Conservation (phyloP, 2,329 filamentous ascomycete species). For the Aspergillus carbonarius region DNA sequence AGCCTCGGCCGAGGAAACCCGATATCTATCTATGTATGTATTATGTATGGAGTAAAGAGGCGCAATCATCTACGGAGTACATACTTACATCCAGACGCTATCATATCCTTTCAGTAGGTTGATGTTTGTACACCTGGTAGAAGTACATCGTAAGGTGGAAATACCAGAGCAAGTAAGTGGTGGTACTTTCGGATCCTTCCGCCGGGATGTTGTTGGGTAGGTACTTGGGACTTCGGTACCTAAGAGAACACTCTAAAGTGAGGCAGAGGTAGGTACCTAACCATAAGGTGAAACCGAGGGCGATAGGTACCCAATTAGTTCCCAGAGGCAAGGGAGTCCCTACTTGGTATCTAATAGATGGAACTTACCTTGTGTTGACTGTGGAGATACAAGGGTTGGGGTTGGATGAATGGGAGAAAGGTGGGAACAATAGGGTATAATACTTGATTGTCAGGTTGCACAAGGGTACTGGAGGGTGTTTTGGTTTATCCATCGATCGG, state of each 20-base stretch:
- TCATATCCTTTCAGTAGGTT: neutral
- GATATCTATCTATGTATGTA: neutral
- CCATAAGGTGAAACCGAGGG: neutral
- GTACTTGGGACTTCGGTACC: neutral
- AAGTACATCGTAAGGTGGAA: neutral
- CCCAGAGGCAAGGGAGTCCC: neutral
- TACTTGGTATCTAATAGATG: neutral
- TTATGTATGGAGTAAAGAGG: neutral
- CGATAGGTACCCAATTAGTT: neutral
- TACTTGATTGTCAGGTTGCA: neutral
- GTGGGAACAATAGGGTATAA: neutral
- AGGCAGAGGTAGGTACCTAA: slow-evolving; percentile 2
- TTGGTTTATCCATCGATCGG: neutral
- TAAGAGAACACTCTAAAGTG: neutral
- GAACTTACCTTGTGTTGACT: neutral
- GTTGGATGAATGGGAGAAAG: neutral
- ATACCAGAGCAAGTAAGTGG: neutral
- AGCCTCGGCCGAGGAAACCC: neutral
- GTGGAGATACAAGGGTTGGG: neutral
- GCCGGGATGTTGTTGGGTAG: neutral
- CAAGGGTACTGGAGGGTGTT: neutral
- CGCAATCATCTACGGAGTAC: neutral
- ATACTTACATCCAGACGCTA: neutral
- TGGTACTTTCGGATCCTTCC: neutral
- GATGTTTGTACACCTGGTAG: no score